phyloP scores from a whole-genome alignment of 495 filamentous ascomycete species.

The Xylaria curta region DNA sequence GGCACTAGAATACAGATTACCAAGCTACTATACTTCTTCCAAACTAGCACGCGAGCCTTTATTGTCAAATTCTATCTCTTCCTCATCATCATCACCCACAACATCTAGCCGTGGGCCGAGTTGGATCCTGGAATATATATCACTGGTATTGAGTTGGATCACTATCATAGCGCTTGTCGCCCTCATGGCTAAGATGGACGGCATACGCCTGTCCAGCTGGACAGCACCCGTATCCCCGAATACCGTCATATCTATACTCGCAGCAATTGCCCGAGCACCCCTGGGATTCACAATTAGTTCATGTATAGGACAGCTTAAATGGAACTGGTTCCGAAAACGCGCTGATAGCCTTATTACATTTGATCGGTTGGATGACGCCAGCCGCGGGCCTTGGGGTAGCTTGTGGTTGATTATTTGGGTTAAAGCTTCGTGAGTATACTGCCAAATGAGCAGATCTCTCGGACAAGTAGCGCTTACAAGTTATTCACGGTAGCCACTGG shows the following conservation, averaged over 20 bases:
- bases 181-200: no score
- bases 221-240: background rate
- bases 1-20: no score
- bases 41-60: no score
- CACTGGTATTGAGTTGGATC: no score
- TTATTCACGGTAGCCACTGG: background rate
- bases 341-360: conserved; percentile 36
- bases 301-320: conserved; percentile 7
- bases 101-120: no score
- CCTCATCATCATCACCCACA: no score
- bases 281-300: conserved; percentile 6
- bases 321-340: conserved; percentile 6
- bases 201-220: no score
- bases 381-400: conserved; percentile 48
- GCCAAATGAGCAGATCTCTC: background rate
- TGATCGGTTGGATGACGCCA: conserved; percentile 46
- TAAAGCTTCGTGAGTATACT: conserved; percentile 20
- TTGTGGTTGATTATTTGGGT: conserved; percentile 41
- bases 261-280: background rate
- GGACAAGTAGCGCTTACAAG: background rate
- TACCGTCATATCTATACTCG: background rate
- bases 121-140: no score
- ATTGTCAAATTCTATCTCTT: no score
- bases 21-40: no score
- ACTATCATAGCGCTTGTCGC: no score